A percentile compares a stretch with the other conserved stretches of the same genome.
Evolutionary conservation across 305 asterid species (phyloP).

Genomic region (Plantago coronopus): DNA sequence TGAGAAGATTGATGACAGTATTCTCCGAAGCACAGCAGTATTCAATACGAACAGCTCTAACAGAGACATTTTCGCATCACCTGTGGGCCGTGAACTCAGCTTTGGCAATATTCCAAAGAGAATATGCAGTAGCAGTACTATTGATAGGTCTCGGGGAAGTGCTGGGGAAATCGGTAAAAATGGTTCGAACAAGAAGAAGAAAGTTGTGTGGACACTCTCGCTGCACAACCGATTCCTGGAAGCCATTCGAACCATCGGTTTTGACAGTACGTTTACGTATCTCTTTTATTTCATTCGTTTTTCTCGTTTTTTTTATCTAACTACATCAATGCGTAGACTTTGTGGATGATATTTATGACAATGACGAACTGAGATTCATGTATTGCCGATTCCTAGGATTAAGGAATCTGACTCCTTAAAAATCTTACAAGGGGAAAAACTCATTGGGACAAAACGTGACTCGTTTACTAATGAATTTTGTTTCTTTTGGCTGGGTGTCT

Average conservation of each 20-base stretch:
- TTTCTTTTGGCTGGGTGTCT: neutral
- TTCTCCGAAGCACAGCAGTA: neutral
- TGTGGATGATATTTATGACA: no score
- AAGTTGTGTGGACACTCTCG: conserved; percentile 48
- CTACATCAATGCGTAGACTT: no score
- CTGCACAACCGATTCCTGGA: conserved; percentile 60
- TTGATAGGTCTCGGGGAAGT: conserved; percentile 21
- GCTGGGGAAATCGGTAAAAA: conserved; percentile 17
- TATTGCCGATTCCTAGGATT: no score
- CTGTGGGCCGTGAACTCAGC: conserved; percentile 10
- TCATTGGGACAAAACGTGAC: no score
- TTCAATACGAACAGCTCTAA: neutral
- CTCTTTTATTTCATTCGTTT: no score
- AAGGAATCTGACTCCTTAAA: no score
- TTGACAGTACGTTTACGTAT: conserved; percentile 36
- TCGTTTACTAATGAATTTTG: neutral
- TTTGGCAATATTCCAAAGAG: conserved; percentile 23
- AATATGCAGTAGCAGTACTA: conserved; percentile 21
- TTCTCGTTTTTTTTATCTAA: no score
- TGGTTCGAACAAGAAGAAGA: conserved; percentile 30
- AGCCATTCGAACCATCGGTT: conserved; percentile 48
- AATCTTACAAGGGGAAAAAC: no score
- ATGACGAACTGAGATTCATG: no score
- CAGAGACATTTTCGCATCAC: conserved; percentile 17
- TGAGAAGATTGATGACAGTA: no score